Conservation (phyloP, 108 stramenopile genomes). For the Aurantiochytrium sp. region DNA sequence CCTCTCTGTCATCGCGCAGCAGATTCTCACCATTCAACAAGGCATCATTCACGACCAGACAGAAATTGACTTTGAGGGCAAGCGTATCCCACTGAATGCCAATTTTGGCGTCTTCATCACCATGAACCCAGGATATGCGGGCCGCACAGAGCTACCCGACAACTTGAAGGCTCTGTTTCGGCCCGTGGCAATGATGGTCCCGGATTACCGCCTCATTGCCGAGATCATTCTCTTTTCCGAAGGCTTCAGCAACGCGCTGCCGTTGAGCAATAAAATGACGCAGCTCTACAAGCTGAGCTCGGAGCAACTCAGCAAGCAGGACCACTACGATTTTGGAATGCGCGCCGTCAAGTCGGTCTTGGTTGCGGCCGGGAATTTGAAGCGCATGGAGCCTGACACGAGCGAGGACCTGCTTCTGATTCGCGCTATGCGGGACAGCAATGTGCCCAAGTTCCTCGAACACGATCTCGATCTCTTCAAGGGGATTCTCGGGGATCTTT, state of each 20-base stretch:
- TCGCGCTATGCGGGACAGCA: slow-evolving; percentile 58
- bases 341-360: slow-evolving; percentile 59
- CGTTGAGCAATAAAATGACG: slow-evolving; percentile 58
- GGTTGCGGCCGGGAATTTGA: slow-evolving; percentile 58
- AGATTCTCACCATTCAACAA: slow-evolving; percentile 58
- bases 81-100: slow-evolving; percentile 44
- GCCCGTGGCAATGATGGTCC: slow-evolving; percentile 59
- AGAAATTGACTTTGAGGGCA: slow-evolving; percentile 57
- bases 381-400: slow-evolving; percentile 56
- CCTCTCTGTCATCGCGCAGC: slow-evolving; percentile 60
- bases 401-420: slow-evolving; percentile 58
- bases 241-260: slow-evolving; percentile 53
- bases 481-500: slow-evolving; percentile 54
- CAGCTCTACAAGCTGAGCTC: slow-evolving; percentile 57
- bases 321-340: slow-evolving; percentile 65
- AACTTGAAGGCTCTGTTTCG: slow-evolving; percentile 56
- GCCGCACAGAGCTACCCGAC: slow-evolving; percentile 49
- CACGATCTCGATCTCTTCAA: slow-evolving; percentile 56
- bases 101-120: slow-evolving; percentile 56
- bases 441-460: slow-evolving; percentile 59
- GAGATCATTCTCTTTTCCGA: slow-evolving; percentile 55
- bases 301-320: slow-evolving; percentile 61
- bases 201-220: slow-evolving; percentile 53
- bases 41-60: slow-evolving; percentile 34
- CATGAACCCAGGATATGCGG: slow-evolving; percentile 55